Conservation (phyloP, 805 yeast genomes). For the Myxozyma sirexii region DNA sequence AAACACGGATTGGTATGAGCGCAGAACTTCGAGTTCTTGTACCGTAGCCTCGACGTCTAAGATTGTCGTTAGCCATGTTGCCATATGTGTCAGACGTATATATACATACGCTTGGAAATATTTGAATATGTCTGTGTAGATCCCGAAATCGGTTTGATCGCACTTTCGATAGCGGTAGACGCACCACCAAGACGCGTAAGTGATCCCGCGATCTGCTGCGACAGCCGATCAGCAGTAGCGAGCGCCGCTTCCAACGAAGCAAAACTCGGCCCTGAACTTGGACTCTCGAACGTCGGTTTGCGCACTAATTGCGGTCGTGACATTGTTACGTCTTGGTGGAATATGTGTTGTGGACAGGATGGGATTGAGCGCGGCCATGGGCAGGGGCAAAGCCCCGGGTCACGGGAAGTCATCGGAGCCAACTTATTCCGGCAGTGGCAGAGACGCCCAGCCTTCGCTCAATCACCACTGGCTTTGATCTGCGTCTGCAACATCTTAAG, state of each 20-base stretch:
- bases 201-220: constrained; percentile 58
- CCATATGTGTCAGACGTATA: constrained; percentile 27
- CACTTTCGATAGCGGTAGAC: constrained; percentile 58
- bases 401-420: neutral
- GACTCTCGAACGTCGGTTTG: neutral
- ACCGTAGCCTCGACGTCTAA: constrained; percentile 29
- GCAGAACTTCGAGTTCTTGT: constrained; percentile 16
- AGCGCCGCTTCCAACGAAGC: constrained; percentile 65
- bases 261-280: neutral
- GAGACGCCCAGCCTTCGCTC: neutral
- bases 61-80: neutral
- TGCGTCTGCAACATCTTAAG: too few relatives aligned
- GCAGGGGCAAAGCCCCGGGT: neutral
- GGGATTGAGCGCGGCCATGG: too few relatives aligned
- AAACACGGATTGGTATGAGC: constrained; percentile 26
- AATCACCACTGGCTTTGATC: neutral
- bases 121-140: constrained; percentile 60
- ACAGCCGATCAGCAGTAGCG: constrained; percentile 57
- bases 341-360: too few relatives aligned
- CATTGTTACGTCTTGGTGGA: too few relatives aligned
- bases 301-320: constrained; percentile 13
- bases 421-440: neutral
- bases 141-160: constrained; percentile 71
- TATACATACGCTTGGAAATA: constrained; percentile 59
- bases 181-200: constrained; percentile 56